Percentiles rank a stretch among this genome's conserved stretches.
Evolutionary conservation across 2,329 filamentous ascomycete genomes (phyloP).

Genomic region (Fusarium albidum): DNA sequence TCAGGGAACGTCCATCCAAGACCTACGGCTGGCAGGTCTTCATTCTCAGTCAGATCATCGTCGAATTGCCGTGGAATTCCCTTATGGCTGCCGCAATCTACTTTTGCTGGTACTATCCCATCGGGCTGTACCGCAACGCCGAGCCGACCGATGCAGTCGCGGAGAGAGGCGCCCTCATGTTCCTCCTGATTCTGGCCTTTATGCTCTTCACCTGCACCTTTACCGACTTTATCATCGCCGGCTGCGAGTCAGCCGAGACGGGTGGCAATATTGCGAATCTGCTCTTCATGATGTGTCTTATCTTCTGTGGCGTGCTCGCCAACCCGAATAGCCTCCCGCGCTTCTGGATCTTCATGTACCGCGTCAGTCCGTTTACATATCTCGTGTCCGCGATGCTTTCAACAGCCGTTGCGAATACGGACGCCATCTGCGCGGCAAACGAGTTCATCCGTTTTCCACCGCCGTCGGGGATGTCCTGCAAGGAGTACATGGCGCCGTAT

Average conservation of each 20-base stretch:
- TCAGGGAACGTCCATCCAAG: slow-evolving; percentile 72
- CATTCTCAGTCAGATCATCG: slow-evolving; percentile 70
- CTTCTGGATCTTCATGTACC: slow-evolving; percentile 62
- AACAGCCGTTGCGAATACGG: slow-evolving; percentile 72
- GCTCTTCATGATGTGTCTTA: slow-evolving; percentile 67
- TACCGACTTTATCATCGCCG: slow-evolving; percentile 69
- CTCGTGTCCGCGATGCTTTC: slow-evolving; percentile 77
- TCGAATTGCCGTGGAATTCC: slow-evolving; percentile 76
- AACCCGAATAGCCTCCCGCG: slow-evolving; percentile 61
- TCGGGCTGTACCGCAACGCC: slow-evolving; percentile 69
- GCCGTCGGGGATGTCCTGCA: slow-evolving; percentile 64
- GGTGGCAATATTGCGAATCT: slow-evolving; percentile 73
- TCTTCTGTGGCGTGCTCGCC: slow-evolving; percentile 41
- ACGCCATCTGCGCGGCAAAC: slow-evolving; percentile 71
- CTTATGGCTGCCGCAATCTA: slow-evolving; percentile 71
- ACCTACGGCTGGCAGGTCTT: slow-evolving; percentile 73
- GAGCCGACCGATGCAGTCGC: slow-evolving; percentile 55
- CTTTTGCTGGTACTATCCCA: slow-evolving; percentile 75
- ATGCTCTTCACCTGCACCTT: slow-evolving; percentile 74
- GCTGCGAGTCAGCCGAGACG: slow-evolving; percentile 70
- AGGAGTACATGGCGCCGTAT: slow-evolving; percentile 63
- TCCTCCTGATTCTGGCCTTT: slow-evolving; percentile 70
- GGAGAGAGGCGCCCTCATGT: slow-evolving; percentile 69
- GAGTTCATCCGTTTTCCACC: slow-evolving; percentile 76
- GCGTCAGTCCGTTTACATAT: slow-evolving; percentile 84